Conservation (phyloP, 176 grass and related monocot genomes). For the Metroxylon sagu region DNA sequence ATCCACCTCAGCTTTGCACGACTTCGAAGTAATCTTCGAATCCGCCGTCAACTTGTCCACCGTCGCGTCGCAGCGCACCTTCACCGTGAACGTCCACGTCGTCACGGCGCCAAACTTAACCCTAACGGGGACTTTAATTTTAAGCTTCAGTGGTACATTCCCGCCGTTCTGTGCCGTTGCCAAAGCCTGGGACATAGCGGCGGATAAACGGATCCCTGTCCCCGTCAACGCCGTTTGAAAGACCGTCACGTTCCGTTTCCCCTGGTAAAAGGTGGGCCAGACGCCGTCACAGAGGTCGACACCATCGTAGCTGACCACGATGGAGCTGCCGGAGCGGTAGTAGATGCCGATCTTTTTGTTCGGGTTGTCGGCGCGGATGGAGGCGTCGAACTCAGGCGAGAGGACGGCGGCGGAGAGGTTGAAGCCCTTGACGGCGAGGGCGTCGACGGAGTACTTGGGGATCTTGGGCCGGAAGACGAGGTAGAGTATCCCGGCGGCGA, state of each 20-base stretch:
- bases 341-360: constrained; percentile 40
- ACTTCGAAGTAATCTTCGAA: constrained; percentile 35
- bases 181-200: constrained; percentile 25
- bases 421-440: constrained; percentile 36
- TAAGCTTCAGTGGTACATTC: constrained; percentile 45
- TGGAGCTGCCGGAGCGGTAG: constrained; percentile 25
- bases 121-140: constrained; percentile 44
- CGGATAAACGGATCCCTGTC: constrained; percentile 34
- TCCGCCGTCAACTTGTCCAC: constrained; percentile 39
- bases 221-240: constrained; percentile 35
- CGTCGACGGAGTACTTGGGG: constrained; percentile 26
- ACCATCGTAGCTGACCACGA: constrained; percentile 32
- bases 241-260: constrained; percentile 40
- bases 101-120: constrained; percentile 37
- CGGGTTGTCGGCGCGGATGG: constrained; percentile 40
- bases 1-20: constrained; percentile 38
- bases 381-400: constrained; percentile 32
- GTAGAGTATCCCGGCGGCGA: constrained; percentile 15
- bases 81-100: constrained; percentile 44
- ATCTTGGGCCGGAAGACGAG: constrained; percentile 19
- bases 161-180: constrained; percentile 32
- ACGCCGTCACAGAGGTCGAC: constrained; percentile 28
- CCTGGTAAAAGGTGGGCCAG: constrained; percentile 60
- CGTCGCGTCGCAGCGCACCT: constrained; percentile 35
- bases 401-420: constrained; percentile 4